phyloP scores from a whole-genome alignment of 768 basidiomycete genomes.

The Boletus tomentosulus region DNA sequence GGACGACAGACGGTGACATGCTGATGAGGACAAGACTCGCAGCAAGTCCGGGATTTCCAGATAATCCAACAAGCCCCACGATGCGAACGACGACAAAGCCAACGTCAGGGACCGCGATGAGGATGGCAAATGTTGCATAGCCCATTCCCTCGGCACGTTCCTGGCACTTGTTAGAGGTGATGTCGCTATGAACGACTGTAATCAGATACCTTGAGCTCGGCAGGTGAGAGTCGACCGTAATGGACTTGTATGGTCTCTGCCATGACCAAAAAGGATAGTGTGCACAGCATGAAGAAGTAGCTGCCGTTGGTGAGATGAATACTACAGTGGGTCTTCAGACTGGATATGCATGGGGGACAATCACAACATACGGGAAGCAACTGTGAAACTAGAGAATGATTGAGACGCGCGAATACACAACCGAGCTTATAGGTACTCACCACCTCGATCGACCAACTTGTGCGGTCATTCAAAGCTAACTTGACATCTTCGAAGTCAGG shows the following conservation, averaged over 20 bases:
- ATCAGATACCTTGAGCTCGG: slow-evolving; percentile 25
- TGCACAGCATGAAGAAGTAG: slow-evolving; percentile 10
- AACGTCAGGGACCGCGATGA: slow-evolving; percentile 18
- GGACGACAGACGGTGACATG: slow-evolving; percentile 3
- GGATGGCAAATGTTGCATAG: slow-evolving; percentile 9
- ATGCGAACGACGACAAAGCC: slow-evolving; percentile 19
- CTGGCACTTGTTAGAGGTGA: not conserved
- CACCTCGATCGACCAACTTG: slow-evolving; percentile 20
- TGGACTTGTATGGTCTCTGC: slow-evolving; percentile 17
- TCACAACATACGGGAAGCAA: slow-evolving; percentile 9
- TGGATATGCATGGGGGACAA: not conserved
- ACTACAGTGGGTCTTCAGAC: slow-evolving; percentile 9
- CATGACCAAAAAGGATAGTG: slow-evolving; percentile 14
- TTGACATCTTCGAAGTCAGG: slow-evolving; percentile 21
- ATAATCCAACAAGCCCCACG: slow-evolving; percentile 8
- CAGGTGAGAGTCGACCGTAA: slow-evolving; percentile 22
- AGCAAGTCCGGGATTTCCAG: slow-evolving; percentile 10
- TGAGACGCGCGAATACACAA: not conserved
- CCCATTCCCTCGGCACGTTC: slow-evolving; percentile 13
- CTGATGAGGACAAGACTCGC: slow-evolving; percentile 9
- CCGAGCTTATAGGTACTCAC: slow-evolving; percentile 5
- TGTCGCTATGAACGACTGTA: too few species aligned
- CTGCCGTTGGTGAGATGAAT: slow-evolving; percentile 13
- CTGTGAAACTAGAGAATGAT: not conserved
- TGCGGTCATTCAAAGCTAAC: slow-evolving; percentile 10